Base-by-base conservation (phyloP, 2,329 filamentous ascomycete genomes). In the Fonsecaea multimorphosa region DNA sequence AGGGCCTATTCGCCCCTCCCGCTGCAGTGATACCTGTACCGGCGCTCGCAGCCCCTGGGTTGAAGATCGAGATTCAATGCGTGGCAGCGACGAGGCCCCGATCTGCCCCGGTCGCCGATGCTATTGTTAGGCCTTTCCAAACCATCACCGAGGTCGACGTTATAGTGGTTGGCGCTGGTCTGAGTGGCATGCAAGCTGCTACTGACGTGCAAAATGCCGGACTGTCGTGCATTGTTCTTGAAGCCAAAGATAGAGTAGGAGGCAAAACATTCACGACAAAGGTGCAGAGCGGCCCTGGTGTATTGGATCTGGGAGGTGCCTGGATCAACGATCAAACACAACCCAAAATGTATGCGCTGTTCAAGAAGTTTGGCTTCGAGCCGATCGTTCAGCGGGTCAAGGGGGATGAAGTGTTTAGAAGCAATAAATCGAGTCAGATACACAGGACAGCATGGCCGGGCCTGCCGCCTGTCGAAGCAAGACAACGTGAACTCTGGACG, bases 211-310 rank as follows among this genome's bases (percentile, higher is more conserved):
- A 76, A 2, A 51, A 71, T 0, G 75, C 76, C 0, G 79, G 79
- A 0, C 70, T 81, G 3, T 77, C 77, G 0, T 74, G 76, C 16
- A 64, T 80, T 0, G 76, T 86, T 0, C 72, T 86, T 0, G 84
- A 86, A 67, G 82, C 82, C 1, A 75, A 78, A 2, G 76, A 82
- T 36, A 77, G 81, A 0, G 80, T 85, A 0, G 83, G 84, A 0
- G 84, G 84, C 7, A 86, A 86, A 72, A 84, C 74, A 0, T 78
- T 73, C 73, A 74, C 62, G 0, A 51, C 71, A 3, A 58, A 67
- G n/a, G 63, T 67, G 3, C 61, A 66, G 14, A 63, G 65, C 9
- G 68, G 68, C 12, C 81, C 0, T 83, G 76, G 74, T 81, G 77
- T 3, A 34, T 66, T 16, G 72, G 76, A 78, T 36, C 22, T 77